Base-by-base conservation (phyloP, 257 asterid genomes). In the Capsicum pubescens region DNA sequence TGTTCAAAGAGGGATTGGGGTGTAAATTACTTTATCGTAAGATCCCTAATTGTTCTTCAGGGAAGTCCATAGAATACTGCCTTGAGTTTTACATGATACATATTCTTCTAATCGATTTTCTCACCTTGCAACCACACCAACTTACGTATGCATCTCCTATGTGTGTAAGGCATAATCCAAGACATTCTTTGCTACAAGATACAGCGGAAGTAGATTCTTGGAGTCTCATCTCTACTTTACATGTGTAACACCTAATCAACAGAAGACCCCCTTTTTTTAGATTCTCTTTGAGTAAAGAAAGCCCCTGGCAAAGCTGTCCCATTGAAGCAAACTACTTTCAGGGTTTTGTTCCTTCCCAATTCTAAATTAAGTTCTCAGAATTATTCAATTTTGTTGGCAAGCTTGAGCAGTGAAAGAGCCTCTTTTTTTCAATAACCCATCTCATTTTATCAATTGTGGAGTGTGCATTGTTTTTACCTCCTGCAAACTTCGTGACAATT, bases 261-360 rank as follows among this genome's bases (percentile, higher is more conserved):
- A 46, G 58, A 15, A n/a, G 6, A 9, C 4, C 60, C 80, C 59
- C 80, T 46, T 72, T 39, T 19, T 46, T 72, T 48, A 72, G 19
- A 54, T 72, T 72, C 59, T 72, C 39, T 71, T 64, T 19, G 60
- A 12, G 80, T 48, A 48, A 48, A 48, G 42, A 32, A 72, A 72
- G 60, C 42, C 42, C n/a, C 80, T 46, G 55, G 80, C 4, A 46
- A 72, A 46, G 59, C 80, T 72, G 80, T 72, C 39, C 19, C 11
- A 72, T 42, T 14, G 42, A 72, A 72, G 44, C 42, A 72, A 72
- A 39, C 42, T 72, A 19, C 80, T 48, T 72, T 72, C 35, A n/a
- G 79, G 58, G 58, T 71, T 71, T 71, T 71, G 79, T 71, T 71
- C 36, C 56, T 44, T 71, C 14, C 79, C 36, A 71, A 44, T 71